Evolutionary conservation across 768 basidiomycete genomes (phyloP), one percentile per base, ranked within the genome.

Genomic region (Serendipita sp.): DNA sequence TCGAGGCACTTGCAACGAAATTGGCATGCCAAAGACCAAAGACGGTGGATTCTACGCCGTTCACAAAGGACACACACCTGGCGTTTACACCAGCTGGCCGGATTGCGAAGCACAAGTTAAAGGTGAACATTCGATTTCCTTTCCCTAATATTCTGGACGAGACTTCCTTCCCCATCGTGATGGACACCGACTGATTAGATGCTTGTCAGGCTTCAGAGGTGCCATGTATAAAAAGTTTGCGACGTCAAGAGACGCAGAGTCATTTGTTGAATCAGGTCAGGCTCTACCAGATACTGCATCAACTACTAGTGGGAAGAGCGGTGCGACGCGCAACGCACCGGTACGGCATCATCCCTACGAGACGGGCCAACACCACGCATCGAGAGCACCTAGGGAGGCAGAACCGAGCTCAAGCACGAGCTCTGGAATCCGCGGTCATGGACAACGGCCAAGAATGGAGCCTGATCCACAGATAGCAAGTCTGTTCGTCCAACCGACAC

Each of bases 31-130:
- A 1, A 76, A 74, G 63, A 68, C 73, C 1, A 82, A 80, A 70
- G 74, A 67, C n/a, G 76, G 71, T 3, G 5, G 13, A 5, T 90
- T 79, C 71, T 92, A 91, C 71, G 87, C 88, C 29, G 90, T 95
- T 5, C 77, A 75, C 40, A 75, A 72, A n/a, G 91, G 91, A 8
- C 74, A 76, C 40, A 66, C 69, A 10, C 78, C 83, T 0, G 91
- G 91, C 0, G 75, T 93, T 3, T 93, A 84, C 71, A 65, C 66
- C 1, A 79, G 83, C 31, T 95, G 92, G 91, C 87, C 69, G 68
- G 89, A 93, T 15, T 86, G 86, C 67, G 76, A 85, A 69, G 72
- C 71, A 0, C 88, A 91, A 71, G 78, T 85, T 44, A 81, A 84
- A 64, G 83, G 84, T 36, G 8, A 52, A 16, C 2, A 10, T 10